Percentiles rank a stretch among this genome's conserved stretches.
Conservation (phyloP, 1,139 yeast genomes). For the Yamadazyma dendronema region DNA sequence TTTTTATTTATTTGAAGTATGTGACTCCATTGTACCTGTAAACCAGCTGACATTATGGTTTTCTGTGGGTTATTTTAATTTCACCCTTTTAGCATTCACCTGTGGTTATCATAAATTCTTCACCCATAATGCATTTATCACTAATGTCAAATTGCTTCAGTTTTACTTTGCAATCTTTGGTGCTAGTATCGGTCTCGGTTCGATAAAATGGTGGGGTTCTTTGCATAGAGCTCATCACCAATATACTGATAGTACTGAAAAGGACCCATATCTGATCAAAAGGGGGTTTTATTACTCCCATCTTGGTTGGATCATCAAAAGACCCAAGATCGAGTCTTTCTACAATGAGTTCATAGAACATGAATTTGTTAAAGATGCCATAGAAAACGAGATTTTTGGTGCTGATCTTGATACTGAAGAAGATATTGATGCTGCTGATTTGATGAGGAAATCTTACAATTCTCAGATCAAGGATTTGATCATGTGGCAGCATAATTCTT, state of each 20-base stretch:
- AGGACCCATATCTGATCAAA: conserved; percentile 64
- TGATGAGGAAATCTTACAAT: conserved; percentile 19
- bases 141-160: conserved; percentile 33
- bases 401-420: conserved; percentile 24
- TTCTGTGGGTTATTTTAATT: conserved; percentile 32
- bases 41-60: conserved; percentile 31
- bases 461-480: conserved; percentile 29
- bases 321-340: conserved; percentile 43
- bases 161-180: conserved; percentile 52
- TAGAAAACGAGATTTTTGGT: conserved; percentile 13
- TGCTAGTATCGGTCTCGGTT: conserved; percentile 60
- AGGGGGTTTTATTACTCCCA: conserved; percentile 61
- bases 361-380: conserved; percentile 26
- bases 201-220: conserved; percentile 61
- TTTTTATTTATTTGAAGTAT: conserved; percentile 19
- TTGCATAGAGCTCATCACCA: conserved; percentile 72
- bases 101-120: conserved; percentile 47
- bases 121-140: conserved; percentile 56
- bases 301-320: conserved; percentile 61
- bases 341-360: conserved; percentile 37
- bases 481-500: conserved; percentile 58
- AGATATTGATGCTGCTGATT: conserved; percentile 26
- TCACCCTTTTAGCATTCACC: conserved; percentile 41
- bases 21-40: conserved; percentile 21
- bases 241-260: conserved; percentile 60